Conservation (phyloP, 1,284 basidiomycete species). For the Rhodotorula sp. region DNA sequence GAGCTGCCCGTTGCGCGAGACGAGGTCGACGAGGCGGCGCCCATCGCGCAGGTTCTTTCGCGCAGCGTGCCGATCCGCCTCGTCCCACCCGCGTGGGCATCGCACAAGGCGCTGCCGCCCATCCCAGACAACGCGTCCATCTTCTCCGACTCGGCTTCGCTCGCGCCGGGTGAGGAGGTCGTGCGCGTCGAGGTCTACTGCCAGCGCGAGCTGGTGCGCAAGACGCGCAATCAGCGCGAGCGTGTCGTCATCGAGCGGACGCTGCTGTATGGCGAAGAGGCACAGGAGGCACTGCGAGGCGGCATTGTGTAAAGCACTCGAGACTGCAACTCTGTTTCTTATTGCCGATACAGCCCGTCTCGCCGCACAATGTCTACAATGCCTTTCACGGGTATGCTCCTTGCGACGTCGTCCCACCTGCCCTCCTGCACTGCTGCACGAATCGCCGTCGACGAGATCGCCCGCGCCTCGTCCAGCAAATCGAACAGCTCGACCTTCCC, state of each 20-base stretch:
- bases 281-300: not conserved
- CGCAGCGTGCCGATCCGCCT: not conserved
- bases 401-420: conserved; percentile 52
- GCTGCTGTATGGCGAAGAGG: conserved; percentile 13
- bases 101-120: conserved; percentile 1
- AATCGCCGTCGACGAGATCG: conserved; percentile 73
- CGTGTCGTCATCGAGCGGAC: conserved; percentile 14
- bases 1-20: no score
- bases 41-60: no score
- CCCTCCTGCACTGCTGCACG: conserved; percentile 57
- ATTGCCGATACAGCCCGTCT: conserved; percentile 57
- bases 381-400: conserved; percentile 53
- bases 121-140: conserved; percentile 6
- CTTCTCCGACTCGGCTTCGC: not conserved
- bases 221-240: conserved; percentile 2
- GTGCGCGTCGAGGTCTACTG: conserved; percentile 11
- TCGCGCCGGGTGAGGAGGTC: conserved; percentile 5
- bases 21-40: no score
- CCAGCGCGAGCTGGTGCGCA: conserved; percentile 13
- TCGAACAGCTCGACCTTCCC: conserved; percentile 45
- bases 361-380: conserved; percentile 59
- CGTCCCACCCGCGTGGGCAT: not conserved
- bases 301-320: not conserved
- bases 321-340: not conserved
- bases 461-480: conserved; percentile 56